A percentile compares a stretch with the other conserved stretches of the same genome.
These are phyloP conservation scores for Talaromyces sp. DNA, from an alignment of 2,329 filamentous ascomycete species.

Conservation along the genomic window DNA sequence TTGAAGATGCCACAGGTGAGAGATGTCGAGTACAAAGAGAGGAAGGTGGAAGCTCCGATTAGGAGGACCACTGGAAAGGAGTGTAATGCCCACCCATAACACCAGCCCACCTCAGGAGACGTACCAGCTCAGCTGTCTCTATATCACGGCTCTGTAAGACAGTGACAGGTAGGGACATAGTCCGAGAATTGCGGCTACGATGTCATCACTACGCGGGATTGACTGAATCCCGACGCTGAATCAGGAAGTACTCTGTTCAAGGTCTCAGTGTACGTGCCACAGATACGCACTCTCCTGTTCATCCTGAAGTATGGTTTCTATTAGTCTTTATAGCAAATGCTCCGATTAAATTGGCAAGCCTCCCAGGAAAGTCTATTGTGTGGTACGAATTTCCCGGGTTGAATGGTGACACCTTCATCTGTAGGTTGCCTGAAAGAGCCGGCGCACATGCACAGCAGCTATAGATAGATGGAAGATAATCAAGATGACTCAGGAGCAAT, in stretches of 20 bases:
- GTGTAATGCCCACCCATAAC: background rate
- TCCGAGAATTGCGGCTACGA: conserved; percentile 7
- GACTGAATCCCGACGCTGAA: conserved; percentile 12
- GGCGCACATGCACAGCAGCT: no score
- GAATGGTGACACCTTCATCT: no score
- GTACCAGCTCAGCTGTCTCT: background rate
- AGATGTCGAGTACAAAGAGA: background rate
- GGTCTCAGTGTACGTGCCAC: background rate
- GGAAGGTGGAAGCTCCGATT: background rate
- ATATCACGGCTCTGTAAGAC: background rate
- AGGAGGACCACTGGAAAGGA: background rate
- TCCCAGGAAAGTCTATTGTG: no score
- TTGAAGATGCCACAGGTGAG: background rate
- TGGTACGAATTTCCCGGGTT: no score
- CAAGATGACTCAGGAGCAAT: no score
- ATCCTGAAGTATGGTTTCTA: no score
- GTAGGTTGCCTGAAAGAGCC: no score
- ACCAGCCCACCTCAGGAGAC: background rate
- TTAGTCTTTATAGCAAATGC: no score
- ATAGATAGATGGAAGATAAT: no score
- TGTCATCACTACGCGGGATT: conserved; percentile 24
- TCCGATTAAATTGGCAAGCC: no score
- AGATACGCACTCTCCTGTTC: background rate
- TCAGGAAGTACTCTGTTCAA: background rate
- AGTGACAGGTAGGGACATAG: background rate